Conservation (phyloP, 2,329 filamentous ascomycete species). For the Orbilia javanica region DNA sequence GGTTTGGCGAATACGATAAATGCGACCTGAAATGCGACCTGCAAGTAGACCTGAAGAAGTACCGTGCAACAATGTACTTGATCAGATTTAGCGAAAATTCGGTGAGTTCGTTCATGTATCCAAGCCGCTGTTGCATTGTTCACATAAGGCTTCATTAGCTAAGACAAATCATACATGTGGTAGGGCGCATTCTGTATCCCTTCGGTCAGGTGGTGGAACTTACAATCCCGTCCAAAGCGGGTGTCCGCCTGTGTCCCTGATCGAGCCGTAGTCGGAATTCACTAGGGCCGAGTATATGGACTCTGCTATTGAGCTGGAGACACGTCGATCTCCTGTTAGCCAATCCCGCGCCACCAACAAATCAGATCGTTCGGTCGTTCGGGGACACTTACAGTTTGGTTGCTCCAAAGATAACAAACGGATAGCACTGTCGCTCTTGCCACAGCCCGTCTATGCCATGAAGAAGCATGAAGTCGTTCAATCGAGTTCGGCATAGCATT, state of each 20-base stretch:
- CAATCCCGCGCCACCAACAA: conserved; percentile 4
- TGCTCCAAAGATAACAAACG: conserved; percentile 56
- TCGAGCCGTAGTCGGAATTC: conserved; percentile 56
- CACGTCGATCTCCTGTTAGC: conserved; percentile 27
- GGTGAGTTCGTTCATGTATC: conserved; percentile 57
- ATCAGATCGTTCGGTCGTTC: background rate
- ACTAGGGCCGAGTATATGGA: conserved; percentile 56
- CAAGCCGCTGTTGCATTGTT: conserved; percentile 56
- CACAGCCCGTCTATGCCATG: conserved; percentile 57
- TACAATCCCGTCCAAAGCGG: conserved; percentile 58
- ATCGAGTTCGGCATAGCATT: conserved; percentile 54
- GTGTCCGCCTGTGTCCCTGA: conserved; percentile 55
- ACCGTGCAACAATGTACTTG: conserved; percentile 39
- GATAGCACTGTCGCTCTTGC: conserved; percentile 55
- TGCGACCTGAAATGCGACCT: conserved; percentile 48
- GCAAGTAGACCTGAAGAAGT: conserved; percentile 26
- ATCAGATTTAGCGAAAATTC: conserved; percentile 52
- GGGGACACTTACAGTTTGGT: conserved; percentile 50
- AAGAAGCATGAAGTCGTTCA: conserved; percentile 57
- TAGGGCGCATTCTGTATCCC: conserved; percentile 17
- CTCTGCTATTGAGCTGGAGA: conserved; percentile 51
- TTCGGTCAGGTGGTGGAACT: conserved; percentile 37
- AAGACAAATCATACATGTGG: conserved; percentile 45
- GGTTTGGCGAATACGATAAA: conserved; percentile 57
- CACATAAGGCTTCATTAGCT: conserved; percentile 54